Conservation (phyloP, 768 basidiomycete species). For the Hebeloma cylindrosporum region DNA sequence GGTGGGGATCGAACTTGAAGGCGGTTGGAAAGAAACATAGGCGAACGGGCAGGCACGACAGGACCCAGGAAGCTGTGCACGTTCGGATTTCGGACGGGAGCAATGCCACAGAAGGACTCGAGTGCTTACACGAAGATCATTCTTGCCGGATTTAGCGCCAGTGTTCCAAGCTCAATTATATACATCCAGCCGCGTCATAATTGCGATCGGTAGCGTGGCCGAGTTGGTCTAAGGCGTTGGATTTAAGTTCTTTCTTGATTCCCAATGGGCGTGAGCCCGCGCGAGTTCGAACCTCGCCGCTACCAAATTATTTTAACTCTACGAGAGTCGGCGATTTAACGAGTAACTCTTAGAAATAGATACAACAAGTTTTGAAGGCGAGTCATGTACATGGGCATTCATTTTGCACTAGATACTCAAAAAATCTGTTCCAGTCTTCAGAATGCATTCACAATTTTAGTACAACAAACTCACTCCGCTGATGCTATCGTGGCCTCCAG, state of each 20-base stretch:
- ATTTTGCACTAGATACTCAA: no score
- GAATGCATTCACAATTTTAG: no score
- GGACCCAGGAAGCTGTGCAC: no score
- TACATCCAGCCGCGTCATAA: not conserved
- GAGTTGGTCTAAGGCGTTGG: conserved; percentile 92
- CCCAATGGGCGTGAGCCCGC: conserved; percentile 83
- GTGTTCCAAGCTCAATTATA: not conserved
- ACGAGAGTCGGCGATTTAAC: not conserved
- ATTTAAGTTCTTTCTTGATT: conserved; percentile 74
- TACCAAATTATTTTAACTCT: conserved; percentile 46
- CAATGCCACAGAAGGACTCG: no score
- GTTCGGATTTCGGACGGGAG: no score
- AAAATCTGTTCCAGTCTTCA: conserved; percentile 18
- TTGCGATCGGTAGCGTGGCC: conserved; percentile 63
- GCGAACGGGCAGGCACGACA: no score
- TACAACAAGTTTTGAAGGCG: not conserved
- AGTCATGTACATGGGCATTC: not conserved
- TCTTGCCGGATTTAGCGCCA: no score
- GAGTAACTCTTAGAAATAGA: not conserved
- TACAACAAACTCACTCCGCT: conserved; percentile 31
- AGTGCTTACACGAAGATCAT: no score
- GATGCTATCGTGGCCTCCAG: conserved; percentile 67
- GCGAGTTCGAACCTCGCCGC: conserved; percentile 92
- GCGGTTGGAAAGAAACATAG: conserved; percentile 8
- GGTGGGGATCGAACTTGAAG: not conserved